Base-by-base conservation (phyloP, 2,329 filamentous ascomycete genomes). In the Fusarium tjaetaba region DNA sequence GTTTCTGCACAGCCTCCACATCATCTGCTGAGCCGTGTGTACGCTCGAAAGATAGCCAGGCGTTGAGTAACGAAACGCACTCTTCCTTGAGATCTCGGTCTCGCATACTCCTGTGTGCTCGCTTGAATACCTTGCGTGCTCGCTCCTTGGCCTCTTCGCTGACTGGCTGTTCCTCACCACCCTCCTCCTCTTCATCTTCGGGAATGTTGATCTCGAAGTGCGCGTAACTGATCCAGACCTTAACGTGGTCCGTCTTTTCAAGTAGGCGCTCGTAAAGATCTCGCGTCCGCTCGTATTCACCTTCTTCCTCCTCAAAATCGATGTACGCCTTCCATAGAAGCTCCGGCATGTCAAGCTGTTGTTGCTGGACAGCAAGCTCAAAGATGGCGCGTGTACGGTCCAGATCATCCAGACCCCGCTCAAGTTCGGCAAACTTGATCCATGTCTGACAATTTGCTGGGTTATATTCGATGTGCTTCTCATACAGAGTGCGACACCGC, bases 191-290 rank as follows among this genome's bases (percentile, higher is more conserved):
- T 45, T 90, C 89, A 59, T 90, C 89, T 65, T 97, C 95, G 49
- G 95, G 94, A 1, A 97, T 91, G 81, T 96, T 96, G 85, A 98
- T 94, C 83, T 99, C 96, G 80, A 99, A 98, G 82, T 97, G 94
- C n/a, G 96, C 96, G 84, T 96, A 99, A 82, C 94, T 96, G 82
- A 96, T 97, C 96, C 96, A 99, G 68, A 99, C 96, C 87, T 98
- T 99, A 86, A 98, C 95, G 80, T 99, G 96, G 79, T 96, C 92
- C n/a, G 96, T 97, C 90, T 97, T 98, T 79, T 94, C 88, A 48
- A 99, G 88, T 18, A 99, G 88, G 13, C 96, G 90, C 85, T 98
- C 96, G 84, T 98, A 99, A 49, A 99, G 86, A 7, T 86, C 85
- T 55, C 96, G 89, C 9, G 95, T 94, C 55, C 91, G 88, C 60